These are phyloP conservation scores for Wickerhamiella domercqiae DNA, from an alignment of 805 yeast species.

Conservation along the genomic window DNA sequence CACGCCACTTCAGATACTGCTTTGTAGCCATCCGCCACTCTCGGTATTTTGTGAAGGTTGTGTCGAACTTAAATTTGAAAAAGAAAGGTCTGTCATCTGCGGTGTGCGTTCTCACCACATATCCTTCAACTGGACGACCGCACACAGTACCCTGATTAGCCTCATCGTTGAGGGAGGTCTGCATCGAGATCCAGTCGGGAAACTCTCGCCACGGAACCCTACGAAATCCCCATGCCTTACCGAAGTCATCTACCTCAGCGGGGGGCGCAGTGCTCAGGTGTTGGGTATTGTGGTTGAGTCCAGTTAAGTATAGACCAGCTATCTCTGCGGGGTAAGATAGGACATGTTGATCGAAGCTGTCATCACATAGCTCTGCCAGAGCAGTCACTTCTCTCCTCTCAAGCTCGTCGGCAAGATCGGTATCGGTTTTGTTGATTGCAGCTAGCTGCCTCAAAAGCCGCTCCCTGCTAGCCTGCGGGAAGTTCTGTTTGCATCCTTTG, in stretches of 20 bases:
- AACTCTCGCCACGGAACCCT: no score
- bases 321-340: conserved; percentile 48
- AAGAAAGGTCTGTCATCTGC: no score
- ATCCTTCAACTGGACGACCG: no score
- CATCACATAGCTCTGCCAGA: conserved; percentile 87
- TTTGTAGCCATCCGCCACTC: no score
- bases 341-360: conserved; percentile 84
- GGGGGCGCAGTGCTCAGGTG: conserved; percentile 52
- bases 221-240: conserved; percentile 59
- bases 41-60: no score
- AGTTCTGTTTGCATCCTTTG: conserved; percentile 33
- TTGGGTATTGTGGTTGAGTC: conserved; percentile 56
- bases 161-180: no score
- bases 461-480: conserved; percentile 56
- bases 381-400: conserved; percentile 50
- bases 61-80: no score
- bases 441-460: conserved; percentile 43
- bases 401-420: conserved; percentile 42
- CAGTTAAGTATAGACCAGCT: conserved; percentile 86
- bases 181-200: no score
- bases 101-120: no score
- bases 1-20: no score
- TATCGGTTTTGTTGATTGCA: conserved; percentile 25
- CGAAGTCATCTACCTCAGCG: conserved; percentile 44
- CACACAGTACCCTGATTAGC: no score